phyloP scores from a whole-genome alignment of 2,329 filamentous ascomycete genomes.

The Fusarium humuli region DNA sequence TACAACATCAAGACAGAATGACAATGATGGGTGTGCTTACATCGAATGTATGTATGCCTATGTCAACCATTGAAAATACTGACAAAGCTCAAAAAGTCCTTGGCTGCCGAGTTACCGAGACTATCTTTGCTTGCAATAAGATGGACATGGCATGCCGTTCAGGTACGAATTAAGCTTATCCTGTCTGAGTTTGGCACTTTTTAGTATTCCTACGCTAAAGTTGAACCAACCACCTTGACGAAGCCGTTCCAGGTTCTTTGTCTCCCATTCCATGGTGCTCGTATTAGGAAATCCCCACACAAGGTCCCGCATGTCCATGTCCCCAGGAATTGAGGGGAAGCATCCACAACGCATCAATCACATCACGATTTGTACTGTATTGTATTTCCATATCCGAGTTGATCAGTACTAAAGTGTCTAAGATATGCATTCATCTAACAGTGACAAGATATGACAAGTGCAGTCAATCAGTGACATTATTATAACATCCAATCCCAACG shows the following conservation, averaged over 20 bases:
- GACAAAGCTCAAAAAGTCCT: not conserved
- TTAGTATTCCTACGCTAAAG: conserved; percentile 3
- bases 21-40: not conserved
- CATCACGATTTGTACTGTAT: not conserved
- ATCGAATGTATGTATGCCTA: not conserved
- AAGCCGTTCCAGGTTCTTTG: conserved; percentile 16
- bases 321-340: conserved; percentile 14
- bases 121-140: not conserved
- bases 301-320: not conserved
- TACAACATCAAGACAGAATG: not conserved
- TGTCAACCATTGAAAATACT: conserved; percentile 1
- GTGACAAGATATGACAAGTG: not conserved
- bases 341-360: not conserved
- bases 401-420: not conserved
- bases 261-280: conserved; percentile 15
- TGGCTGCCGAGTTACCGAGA: conserved; percentile 11
- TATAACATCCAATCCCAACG: not conserved
- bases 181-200: conserved; percentile 19
- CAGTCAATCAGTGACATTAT: not conserved
- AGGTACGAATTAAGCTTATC: conserved; percentile 28
- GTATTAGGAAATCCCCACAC: conserved; percentile 38
- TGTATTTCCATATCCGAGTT: not conserved
- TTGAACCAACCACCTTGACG: conserved; percentile 18
- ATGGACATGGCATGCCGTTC: conserved; percentile 3
- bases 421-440: conserved; percentile 12